Percentiles rank a stretch among this genome's conserved stretches.
Conservation (phyloP, 768 basidiomycete species). For the Suillus occidentalis region DNA sequence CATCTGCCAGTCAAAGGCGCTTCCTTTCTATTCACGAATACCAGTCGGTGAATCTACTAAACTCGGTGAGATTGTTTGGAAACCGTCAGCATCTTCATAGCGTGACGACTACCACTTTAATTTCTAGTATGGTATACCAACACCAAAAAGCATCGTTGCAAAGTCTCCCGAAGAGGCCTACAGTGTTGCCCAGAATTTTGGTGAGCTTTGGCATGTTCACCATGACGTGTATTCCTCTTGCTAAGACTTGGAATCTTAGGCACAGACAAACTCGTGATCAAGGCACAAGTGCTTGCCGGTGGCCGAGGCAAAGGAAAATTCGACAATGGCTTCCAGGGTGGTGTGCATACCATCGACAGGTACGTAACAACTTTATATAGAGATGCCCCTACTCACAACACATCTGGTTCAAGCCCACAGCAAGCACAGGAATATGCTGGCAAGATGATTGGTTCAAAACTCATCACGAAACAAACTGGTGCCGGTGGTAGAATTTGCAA, state of each 20-base stretch:
- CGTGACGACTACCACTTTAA: neutral
- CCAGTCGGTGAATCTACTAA: slow-evolving; percentile 92
- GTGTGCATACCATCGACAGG: slow-evolving; percentile 93
- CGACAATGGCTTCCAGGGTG: slow-evolving; percentile 93
- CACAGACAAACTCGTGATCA: slow-evolving; percentile 83
- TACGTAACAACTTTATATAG: slow-evolving; percentile 31
- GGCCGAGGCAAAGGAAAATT: slow-evolving; percentile 98
- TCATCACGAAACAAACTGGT: slow-evolving; percentile 99
- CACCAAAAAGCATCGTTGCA: slow-evolving; percentile 87
- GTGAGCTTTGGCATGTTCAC: slow-evolving; percentile 40
- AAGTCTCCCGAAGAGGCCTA: slow-evolving; percentile 88
- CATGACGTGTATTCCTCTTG: slow-evolving; percentile 4
- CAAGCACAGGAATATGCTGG: slow-evolving; percentile 84
- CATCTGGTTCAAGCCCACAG: slow-evolving; percentile 56
- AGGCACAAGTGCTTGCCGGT: slow-evolving; percentile 98
- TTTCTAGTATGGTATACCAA: slow-evolving; percentile 87
- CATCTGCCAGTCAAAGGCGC: slow-evolving; percentile 82
- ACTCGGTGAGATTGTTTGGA: slow-evolving; percentile 61
- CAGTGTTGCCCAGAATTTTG: slow-evolving; percentile 86
- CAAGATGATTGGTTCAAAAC: slow-evolving; percentile 92
- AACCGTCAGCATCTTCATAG: neutral
- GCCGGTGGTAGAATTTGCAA: slow-evolving; percentile 91
- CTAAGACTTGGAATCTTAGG: slow-evolving; percentile 42
- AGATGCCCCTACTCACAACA: slow-evolving; percentile 6
- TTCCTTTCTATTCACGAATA: slow-evolving; percentile 97